Evolutionary conservation across 768 basidiomycete species (phyloP), one percentile per base, ranked within the genome.

Genomic region (Mycena vulgaris): DNA sequence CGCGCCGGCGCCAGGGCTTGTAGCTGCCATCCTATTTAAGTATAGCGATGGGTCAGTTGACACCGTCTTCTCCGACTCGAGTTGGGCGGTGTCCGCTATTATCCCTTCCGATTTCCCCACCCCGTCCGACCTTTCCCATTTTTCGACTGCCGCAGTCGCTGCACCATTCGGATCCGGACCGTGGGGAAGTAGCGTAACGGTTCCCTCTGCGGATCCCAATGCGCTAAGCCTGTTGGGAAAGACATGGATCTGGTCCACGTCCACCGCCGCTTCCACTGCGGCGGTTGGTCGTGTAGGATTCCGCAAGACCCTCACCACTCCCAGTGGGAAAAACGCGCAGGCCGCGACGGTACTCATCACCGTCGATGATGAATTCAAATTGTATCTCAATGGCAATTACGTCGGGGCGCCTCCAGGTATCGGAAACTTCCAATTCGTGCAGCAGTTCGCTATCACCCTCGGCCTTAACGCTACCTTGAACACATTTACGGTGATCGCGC

Each of bases 391-490:
- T 11, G 21, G 21, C 42, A 21, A 21, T 5, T 45, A 2, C 14
- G 42, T 45, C 5, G 42, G 19, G 14, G 10, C 39, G 14, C 39
- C 39, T 10, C 9, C 42, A 6, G 42, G n/a, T n/a, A n/a, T n/a
- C n/a, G n/a, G n/a, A n/a, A n/a, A 45, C 42, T n/a, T 45, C 14
- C 19, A n/a, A 5, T 21, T 8, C 13, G 62, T 62, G n/a, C 48
- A 64, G 28, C 62, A 45, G n/a, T 58, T 69, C 48, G 53, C 63
- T 13, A 30, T 64, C 10, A n/a, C n/a, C n/a, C n/a, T n/a, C n/a
- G 40, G 17, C 30, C 68, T 69, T 39, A 40, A 19, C 40, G 40
- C 47, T 2, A 48, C 56, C 14, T 52, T 57, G 2, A 69, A 69
- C 17, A 30, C 40, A 14, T 69, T 69, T 17, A 53, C 62, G 2